Evolutionary conservation across 129 eudicot species (phyloP).

Genomic region (Tanacetum coccineum): DNA sequence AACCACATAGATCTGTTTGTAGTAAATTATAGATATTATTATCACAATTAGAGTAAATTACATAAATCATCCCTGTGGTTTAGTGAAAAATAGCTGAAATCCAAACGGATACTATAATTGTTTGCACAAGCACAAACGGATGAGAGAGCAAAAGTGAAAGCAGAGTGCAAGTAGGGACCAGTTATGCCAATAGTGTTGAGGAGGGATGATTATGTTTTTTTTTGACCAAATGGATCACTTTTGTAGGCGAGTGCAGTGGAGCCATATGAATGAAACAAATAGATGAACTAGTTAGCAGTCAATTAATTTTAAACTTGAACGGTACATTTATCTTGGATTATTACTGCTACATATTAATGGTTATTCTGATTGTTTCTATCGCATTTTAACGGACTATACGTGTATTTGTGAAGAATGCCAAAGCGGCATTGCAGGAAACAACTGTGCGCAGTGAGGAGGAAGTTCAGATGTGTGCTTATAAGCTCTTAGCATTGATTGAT

Average conservation of each 20-base stretch:
- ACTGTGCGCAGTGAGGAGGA: slow-evolving; percentile 41
- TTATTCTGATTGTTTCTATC: background rate
- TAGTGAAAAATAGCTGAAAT: no score
- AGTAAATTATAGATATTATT: no score
- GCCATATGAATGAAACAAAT: background rate
- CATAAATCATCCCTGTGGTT: no score
- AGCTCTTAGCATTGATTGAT: slow-evolving; percentile 60
- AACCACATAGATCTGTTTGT: no score
- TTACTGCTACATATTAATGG: background rate
- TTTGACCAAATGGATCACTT: background rate
- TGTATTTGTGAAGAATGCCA: slow-evolving; percentile 39
- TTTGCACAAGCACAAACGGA: no score
- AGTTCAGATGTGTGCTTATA: slow-evolving; percentile 46
- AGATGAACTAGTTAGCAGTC: background rate
- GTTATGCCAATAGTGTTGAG: no score
- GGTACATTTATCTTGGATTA: background rate
- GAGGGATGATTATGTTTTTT: no score
- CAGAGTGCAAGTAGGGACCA: no score
- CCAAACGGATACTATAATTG: no score
- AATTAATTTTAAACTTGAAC: background rate
- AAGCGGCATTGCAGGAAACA: slow-evolving; percentile 55
- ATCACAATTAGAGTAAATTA: no score
- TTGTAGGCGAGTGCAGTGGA: no score
- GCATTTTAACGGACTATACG: background rate
- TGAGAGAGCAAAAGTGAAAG: no score